Evolutionary conservation across 2,329 filamentous ascomycete genomes (phyloP).

Genomic region (Hypomyces perniciosus): DNA sequence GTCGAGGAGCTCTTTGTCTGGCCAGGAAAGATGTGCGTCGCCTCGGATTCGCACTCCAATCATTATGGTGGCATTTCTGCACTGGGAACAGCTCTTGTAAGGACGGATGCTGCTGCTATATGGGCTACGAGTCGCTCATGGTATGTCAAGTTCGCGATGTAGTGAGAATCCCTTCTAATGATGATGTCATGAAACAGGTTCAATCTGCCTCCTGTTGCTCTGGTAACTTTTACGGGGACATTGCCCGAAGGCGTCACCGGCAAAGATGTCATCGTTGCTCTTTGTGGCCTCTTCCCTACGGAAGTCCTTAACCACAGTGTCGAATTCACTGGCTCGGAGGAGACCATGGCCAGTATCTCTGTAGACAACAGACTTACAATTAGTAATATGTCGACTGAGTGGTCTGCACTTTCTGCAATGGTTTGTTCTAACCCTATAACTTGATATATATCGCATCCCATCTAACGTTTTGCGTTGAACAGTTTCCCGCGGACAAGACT

Average conservation of each 20-base stretch:
- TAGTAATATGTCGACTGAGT: slow-evolving; percentile 77
- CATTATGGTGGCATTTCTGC: slow-evolving; percentile 77
- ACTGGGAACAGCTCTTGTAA: slow-evolving; percentile 73
- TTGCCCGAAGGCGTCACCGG: slow-evolving; percentile 77
- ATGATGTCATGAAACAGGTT: slow-evolving; percentile 46
- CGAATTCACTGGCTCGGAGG: slow-evolving; percentile 76
- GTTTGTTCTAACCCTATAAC: not conserved
- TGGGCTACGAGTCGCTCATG: slow-evolving; percentile 80
- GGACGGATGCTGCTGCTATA: slow-evolving; percentile 81
- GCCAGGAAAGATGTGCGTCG: slow-evolving; percentile 80
- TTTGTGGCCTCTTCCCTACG: slow-evolving; percentile 80
- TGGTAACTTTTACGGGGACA: slow-evolving; percentile 69
- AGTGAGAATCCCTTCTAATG: not conserved
- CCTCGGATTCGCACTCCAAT: slow-evolving; percentile 71
- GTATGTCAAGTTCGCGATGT: slow-evolving; percentile 36
- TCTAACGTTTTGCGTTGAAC: slow-evolving; percentile 4
- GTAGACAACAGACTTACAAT: slow-evolving; percentile 71
- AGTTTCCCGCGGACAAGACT: slow-evolving; percentile 71
- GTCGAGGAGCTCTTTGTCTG: slow-evolving; percentile 69
- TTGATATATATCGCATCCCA: not conserved
- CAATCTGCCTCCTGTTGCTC: slow-evolving; percentile 79
- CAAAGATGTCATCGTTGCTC: slow-evolving; percentile 88
- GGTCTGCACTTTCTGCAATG: slow-evolving; percentile 55
- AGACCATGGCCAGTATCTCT: slow-evolving; percentile 67
- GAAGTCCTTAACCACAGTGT: slow-evolving; percentile 89